Conservation (phyloP, 2,329 filamentous ascomycete species). For the Botrytis galanthina region DNA sequence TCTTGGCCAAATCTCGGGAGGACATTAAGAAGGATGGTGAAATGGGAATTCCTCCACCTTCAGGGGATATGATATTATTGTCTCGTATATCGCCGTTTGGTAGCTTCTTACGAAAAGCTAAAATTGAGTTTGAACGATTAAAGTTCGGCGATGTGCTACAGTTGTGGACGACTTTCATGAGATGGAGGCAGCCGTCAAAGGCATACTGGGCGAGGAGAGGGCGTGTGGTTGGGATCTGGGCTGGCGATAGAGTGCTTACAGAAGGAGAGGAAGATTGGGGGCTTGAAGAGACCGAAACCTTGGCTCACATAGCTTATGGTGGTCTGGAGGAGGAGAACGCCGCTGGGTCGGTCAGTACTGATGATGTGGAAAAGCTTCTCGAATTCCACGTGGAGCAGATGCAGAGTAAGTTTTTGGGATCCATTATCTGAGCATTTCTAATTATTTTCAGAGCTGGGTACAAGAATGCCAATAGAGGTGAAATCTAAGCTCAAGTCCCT, state of each 20-base stretch:
- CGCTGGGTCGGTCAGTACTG: slow-evolving; percentile 59
- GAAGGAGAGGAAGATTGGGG: slow-evolving; percentile 52
- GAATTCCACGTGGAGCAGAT: slow-evolving; percentile 88
- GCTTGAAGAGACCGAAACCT: slow-evolving; percentile 44
- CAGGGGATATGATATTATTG: slow-evolving; percentile 56
- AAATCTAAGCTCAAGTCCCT: slow-evolving; percentile 68
- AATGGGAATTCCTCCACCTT: slow-evolving; percentile 48
- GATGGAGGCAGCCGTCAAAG: slow-evolving; percentile 75
- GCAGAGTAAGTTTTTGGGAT: slow-evolving; percentile 59
- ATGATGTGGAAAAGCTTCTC: slow-evolving; percentile 76
- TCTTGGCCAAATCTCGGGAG: slow-evolving; percentile 62
- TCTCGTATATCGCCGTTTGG: slow-evolving; percentile 77
- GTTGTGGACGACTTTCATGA: slow-evolving; percentile 80
- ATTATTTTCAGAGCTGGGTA: slow-evolving; percentile 63
- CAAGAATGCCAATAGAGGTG: slow-evolving; percentile 72
- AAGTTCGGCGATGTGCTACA: slow-evolving; percentile 75
- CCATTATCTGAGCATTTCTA: slow-evolving; percentile 21
- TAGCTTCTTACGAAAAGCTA: slow-evolving; percentile 71
- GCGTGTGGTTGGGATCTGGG: slow-evolving; percentile 45
- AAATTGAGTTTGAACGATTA: slow-evolving; percentile 76
- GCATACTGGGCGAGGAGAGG: slow-evolving; percentile 56
- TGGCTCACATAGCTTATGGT: slow-evolving; percentile 36
- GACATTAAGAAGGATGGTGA: slow-evolving; percentile 57
- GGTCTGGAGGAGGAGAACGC: slow-evolving; percentile 33
- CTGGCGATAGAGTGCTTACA: slow-evolving; percentile 57